Evolutionary conservation across 139 green algal species (phyloP), one percentile per base, ranked within the genome.

Genomic region (Haematococcus sp.): DNA sequence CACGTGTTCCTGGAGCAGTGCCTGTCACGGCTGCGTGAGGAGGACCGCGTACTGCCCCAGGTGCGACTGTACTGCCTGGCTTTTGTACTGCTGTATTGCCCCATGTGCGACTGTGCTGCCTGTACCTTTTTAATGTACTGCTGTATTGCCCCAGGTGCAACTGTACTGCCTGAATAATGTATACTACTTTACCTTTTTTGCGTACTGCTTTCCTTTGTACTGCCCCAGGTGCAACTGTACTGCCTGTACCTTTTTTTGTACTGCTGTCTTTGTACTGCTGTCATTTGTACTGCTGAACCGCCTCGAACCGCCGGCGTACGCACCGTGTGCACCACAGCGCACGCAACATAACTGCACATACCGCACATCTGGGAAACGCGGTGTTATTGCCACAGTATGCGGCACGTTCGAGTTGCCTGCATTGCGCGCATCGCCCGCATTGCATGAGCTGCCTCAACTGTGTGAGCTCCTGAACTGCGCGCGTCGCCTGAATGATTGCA

Each of bases 21-120:
- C 63, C 78, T 98, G 52, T 72, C 72, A 3, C 68, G 93, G 30
- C 86, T 97, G 33, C 87, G 77, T 63, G 88, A 89, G 5, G 72
- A 55, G 2, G 93, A 98, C 88, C 71, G 93, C 19, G 43, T 85
- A 54, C 89, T 97, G 75, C 92, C 91, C 46, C 88, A 92, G 85
- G 87, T 88, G 70, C 5, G 67, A 31, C 44, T 30, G 31, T 27
- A 27, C n/a, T 32, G 7, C 22, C 19, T 63, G 19, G 7, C 7
- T 63, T 66, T n/a, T 40, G 20, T 27, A 43, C 16, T 46, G 27
- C 25, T 27, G 23, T 66, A 27, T 5, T 4, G n/a, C n/a, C n/a
- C 46, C 46, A 55, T 13, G 46, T 16, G 15, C 46, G 46, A 55
- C 15, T 55, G 46, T 13, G 16, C 46, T 23, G 15, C 46, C 16